phyloP scores from a whole-genome alignment of 1,284 basidiomycete genomes.

The Trichosporon sp. region DNA sequence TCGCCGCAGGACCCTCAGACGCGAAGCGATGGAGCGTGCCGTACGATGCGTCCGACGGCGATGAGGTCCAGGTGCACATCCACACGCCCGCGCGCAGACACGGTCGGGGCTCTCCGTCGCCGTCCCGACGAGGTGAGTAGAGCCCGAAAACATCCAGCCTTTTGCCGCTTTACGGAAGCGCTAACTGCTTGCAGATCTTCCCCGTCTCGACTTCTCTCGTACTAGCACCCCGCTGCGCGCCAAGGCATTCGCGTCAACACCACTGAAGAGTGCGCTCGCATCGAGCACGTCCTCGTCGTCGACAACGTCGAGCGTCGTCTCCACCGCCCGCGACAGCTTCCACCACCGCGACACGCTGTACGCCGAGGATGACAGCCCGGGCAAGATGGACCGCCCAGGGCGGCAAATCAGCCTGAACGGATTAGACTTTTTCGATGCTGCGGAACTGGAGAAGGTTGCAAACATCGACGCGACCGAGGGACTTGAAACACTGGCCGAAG shows the following conservation, averaged over 20 bases:
- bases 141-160: neutral
- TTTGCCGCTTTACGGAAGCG: too few species aligned
- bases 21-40: neutral
- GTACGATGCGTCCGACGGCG: neutral
- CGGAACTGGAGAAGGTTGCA: neutral
- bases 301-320: neutral
- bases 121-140: neutral
- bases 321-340: neutral
- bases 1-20: neutral
- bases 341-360: neutral
- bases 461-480: neutral
- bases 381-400: constrained; percentile 3
- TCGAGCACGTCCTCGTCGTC: neutral
- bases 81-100: neutral
- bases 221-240: constrained; percentile 10
- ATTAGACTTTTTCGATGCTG: constrained; percentile 5
- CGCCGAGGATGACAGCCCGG: neutral
- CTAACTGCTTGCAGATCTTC: neutral
- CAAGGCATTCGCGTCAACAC: constrained; percentile 11
- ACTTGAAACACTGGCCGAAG: neutral
- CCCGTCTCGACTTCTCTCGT: constrained; percentile 13
- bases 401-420: constrained; percentile 15
- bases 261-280: neutral
- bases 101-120: neutral
- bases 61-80: neutral